A percentile compares a stretch with the other conserved stretches of the same genome.
These are phyloP conservation scores for Aureobasidium sp. DNA, from an alignment of 2,329 filamentous ascomycete species.

Conservation along the genomic window DNA sequence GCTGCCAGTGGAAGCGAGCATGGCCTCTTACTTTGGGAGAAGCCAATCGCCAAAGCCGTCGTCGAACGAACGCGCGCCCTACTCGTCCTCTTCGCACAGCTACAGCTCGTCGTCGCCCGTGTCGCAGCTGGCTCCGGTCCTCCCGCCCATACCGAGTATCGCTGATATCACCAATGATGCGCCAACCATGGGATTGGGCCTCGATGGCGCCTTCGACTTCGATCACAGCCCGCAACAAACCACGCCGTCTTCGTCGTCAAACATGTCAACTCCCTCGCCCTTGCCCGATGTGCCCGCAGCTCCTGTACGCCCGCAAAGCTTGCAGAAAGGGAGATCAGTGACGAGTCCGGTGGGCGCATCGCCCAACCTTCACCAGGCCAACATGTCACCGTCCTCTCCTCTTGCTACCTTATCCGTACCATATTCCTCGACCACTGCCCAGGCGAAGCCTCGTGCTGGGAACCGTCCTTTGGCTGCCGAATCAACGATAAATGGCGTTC, in stretches of 20 bases:
- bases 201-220: background rate
- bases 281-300: background rate
- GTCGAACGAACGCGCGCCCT: background rate
- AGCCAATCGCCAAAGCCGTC: constrained; percentile 12
- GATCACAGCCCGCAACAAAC: constrained; percentile 2
- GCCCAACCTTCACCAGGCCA: constrained; percentile 2
- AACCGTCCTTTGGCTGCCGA: constrained; percentile 19
- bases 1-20: background rate
- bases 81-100: background rate
- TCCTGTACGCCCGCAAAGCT: background rate
- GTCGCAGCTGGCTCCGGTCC: constrained; percentile 36
- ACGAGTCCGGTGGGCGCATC: constrained; percentile 9
- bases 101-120: constrained; percentile 9
- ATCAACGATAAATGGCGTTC: constrained; percentile 16
- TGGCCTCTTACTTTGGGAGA: constrained; percentile 12
- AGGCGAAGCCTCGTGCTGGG: constrained; percentile 17
- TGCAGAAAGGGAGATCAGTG: background rate
- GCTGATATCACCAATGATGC: constrained; percentile 19
- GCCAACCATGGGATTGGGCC: background rate
- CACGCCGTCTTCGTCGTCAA: background rate
- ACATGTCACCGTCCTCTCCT: background rate
- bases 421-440: constrained; percentile 17
- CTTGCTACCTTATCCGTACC: constrained; percentile 18
- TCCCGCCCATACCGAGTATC: constrained; percentile 37
- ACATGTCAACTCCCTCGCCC: background rate